Conservation (phyloP, 805 yeast genomes). For the Candida alai region DNA sequence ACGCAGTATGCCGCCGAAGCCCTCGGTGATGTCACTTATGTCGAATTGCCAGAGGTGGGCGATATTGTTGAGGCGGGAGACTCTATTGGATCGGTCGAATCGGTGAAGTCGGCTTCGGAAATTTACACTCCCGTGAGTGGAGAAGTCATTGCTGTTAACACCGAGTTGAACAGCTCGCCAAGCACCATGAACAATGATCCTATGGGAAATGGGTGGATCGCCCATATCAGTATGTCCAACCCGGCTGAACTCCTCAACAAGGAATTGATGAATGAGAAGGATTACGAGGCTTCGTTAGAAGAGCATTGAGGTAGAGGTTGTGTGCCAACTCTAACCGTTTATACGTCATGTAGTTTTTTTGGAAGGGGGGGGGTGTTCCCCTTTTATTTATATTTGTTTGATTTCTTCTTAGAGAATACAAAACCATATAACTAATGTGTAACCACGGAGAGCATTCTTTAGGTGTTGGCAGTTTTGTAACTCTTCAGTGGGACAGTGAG, state of each 20-base stretch:
- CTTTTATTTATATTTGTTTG: too few species aligned
- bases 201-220: slow-evolving; percentile 91
- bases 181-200: slow-evolving; percentile 83
- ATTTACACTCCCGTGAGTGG: slow-evolving; percentile 87
- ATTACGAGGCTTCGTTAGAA: slow-evolving; percentile 55
- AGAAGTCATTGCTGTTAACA: slow-evolving; percentile 69
- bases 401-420: too few species aligned
- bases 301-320: slow-evolving; percentile 33
- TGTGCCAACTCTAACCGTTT: too few species aligned
- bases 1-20: slow-evolving; percentile 95
- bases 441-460: too few species aligned
- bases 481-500: too few species aligned
- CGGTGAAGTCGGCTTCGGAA: slow-evolving; percentile 92
- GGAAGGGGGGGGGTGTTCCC: too few species aligned
- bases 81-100: slow-evolving; percentile 87
- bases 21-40: slow-evolving; percentile 92
- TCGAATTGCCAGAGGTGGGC: slow-evolving; percentile 81
- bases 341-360: too few species aligned
- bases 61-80: slow-evolving; percentile 66
- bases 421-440: too few species aligned
- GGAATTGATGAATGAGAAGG: slow-evolving; percentile 51
- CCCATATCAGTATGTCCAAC: slow-evolving; percentile 60
- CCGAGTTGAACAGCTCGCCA: slow-evolving; percentile 62
- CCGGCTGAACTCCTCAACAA: slow-evolving; percentile 33
- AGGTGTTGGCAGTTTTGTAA: too few species aligned